A percentile compares a stretch with the other conserved stretches of the same genome.
Conservation (phyloP, 176 grass and related monocot species). For the Oryza australiensis region DNA sequence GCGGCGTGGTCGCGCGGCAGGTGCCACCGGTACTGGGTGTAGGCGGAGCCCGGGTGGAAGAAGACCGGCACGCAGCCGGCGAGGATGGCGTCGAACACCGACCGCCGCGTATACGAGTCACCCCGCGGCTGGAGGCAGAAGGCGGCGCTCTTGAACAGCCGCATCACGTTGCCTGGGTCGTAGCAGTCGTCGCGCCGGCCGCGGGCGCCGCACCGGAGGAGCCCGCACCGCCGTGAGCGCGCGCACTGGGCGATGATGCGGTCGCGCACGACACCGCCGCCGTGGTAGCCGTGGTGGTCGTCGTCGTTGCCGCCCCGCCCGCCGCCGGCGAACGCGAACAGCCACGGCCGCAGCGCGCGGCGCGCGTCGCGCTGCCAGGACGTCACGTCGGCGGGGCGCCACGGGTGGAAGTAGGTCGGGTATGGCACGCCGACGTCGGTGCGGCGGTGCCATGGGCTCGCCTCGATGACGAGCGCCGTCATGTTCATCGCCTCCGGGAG, state of each 20-base stretch:
- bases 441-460: slow-evolving; percentile 32
- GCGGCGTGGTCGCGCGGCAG: slow-evolving; percentile 42
- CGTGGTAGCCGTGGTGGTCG: background rate
- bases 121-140: slow-evolving; percentile 77
- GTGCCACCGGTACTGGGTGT: slow-evolving; percentile 64
- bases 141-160: slow-evolving; percentile 44
- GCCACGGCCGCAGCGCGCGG: slow-evolving; percentile 41
- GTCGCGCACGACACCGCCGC: slow-evolving; percentile 37
- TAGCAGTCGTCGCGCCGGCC: slow-evolving; percentile 43
- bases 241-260: slow-evolving; percentile 47
- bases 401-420: slow-evolving; percentile 78
- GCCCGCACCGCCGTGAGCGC: slow-evolving; percentile 47
- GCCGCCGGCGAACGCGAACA: slow-evolving; percentile 63
- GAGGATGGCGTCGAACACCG: slow-evolving; percentile 65
- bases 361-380: slow-evolving; percentile 56
- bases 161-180: slow-evolving; percentile 41
- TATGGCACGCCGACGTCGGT: slow-evolving; percentile 60
- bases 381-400: slow-evolving; percentile 32
- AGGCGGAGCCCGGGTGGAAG: slow-evolving; percentile 62
- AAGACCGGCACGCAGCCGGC: slow-evolving; percentile 77
- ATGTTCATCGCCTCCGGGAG: slow-evolving; percentile 59
- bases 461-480: slow-evolving; percentile 59
- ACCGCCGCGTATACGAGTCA: slow-evolving; percentile 64
- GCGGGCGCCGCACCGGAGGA: slow-evolving; percentile 39
- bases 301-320: slow-evolving; percentile 9